Evolutionary conservation across 345 rosid genomes (phyloP).

Genomic region (Arabidopsis thaliana): DNA sequence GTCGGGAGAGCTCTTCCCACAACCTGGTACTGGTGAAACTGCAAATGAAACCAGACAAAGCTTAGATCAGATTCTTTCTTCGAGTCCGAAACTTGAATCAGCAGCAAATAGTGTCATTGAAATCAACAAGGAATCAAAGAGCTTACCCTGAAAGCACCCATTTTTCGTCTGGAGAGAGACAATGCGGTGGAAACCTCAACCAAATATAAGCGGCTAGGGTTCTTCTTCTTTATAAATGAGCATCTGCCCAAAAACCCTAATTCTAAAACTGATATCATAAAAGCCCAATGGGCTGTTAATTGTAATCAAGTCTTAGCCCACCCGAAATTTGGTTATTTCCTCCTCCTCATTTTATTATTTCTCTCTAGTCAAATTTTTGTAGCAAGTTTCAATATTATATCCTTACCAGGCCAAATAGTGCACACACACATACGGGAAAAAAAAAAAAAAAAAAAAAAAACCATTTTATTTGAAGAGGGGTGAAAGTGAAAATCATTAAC

Average conservation of each 20-base stretch:
- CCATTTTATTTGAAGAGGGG: no score
- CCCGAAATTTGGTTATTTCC: background rate
- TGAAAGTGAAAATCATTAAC: no score
- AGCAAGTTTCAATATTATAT: no score
- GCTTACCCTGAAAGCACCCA: slow-evolving; percentile 46
- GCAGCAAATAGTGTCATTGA: background rate
- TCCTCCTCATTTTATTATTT: no score
- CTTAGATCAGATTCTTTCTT: slow-evolving; percentile 12
- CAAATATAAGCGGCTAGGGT: slow-evolving; percentile 37
- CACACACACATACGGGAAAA: no score
- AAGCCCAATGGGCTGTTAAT: slow-evolving; percentile 41
- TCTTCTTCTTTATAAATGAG: slow-evolving; percentile 24
- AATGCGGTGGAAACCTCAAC: slow-evolving; percentile 25
- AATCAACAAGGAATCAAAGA: background rate
- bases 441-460: no score
- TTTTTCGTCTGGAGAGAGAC: slow-evolving; percentile 35
- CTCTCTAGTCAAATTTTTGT: no score
- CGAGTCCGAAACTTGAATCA: background rate
- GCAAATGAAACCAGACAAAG: slow-evolving; percentile 19
- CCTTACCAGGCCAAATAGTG: no score
- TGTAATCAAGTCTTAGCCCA: background rate
- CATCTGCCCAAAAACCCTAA: slow-evolving; percentile 35
- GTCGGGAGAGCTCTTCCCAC: slow-evolving; percentile 74
- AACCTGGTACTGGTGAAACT: slow-evolving; percentile 77
- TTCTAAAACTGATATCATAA: background rate